These are phyloP conservation scores for Cyanidium caldarium DNA, from an alignment of 23 red algal genomes.

Conservation along the genomic window DNA sequence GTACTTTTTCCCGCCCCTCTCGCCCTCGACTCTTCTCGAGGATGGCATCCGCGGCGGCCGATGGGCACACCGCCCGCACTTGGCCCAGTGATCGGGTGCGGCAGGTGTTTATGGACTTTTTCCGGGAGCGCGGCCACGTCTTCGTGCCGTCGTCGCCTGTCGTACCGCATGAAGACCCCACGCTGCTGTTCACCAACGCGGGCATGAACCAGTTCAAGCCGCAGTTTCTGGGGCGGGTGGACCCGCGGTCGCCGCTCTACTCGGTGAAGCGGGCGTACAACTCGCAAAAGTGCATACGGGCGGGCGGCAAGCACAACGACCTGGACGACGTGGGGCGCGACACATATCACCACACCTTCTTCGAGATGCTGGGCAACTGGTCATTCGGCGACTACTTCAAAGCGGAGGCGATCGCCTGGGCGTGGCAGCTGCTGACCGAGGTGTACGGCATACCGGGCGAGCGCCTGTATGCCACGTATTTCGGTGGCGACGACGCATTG, in stretches of 20 bases:
- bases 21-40: too few species aligned
- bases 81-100: conserved; percentile 63
- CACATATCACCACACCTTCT: conserved; percentile 99
- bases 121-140: conserved; percentile 31
- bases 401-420: conserved; percentile 68
- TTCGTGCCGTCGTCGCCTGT: conserved; percentile 60
- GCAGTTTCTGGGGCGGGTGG: conserved; percentile 65
- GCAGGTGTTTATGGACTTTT: conserved; percentile 60
- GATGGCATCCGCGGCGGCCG: too few species aligned
- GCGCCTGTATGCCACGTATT: conserved; percentile 85
- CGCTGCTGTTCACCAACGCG: conserved; percentile 90
- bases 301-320: conserved; percentile 99
- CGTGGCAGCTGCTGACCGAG: conserved; percentile 33
- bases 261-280: conserved; percentile 59
- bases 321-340: conserved; percentile 95
- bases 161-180: conserved; percentile 90
- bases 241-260: conserved; percentile 45
- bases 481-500: conserved; percentile 55
- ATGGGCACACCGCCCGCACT: too few species aligned
- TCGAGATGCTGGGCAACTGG: conserved; percentile 99
- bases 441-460: conserved; percentile 40
- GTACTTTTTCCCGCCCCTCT: too few species aligned
- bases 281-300: conserved; percentile 97
- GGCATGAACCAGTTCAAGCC: conserved; percentile 99
- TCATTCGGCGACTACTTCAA: conserved; percentile 98